phyloP scores from a whole-genome alignment of 2,329 filamentous ascomycete species.

The Cladosporium cucumerinum region DNA sequence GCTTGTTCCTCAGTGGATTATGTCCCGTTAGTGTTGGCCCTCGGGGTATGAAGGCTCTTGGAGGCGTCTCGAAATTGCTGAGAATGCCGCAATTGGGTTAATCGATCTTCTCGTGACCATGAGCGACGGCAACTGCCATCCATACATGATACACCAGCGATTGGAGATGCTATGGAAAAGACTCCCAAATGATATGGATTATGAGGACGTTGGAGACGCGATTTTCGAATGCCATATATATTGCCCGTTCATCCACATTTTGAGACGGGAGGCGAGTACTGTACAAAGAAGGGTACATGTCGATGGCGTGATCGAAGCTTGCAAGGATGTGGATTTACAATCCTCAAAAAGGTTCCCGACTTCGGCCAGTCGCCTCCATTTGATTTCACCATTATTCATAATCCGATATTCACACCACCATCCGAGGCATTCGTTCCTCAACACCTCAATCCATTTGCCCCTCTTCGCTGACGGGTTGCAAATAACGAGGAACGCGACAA shows the following conservation, averaged over 20 bases:
- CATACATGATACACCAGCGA: background rate
- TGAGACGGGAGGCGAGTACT: background rate
- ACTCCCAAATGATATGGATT: accelerated
- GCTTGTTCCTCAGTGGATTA: background rate
- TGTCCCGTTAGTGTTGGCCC: background rate
- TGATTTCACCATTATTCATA: constrained; percentile 12
- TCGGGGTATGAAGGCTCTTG: background rate
- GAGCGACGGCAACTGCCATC: background rate
- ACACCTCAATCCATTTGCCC: background rate
- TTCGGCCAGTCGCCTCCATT: constrained; percentile 14
- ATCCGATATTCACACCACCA: background rate
- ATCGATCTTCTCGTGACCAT: background rate
- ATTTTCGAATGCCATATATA: background rate
- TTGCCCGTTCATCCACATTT: background rate
- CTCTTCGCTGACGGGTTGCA: constrained; percentile 15
- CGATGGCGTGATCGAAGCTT: constrained; percentile 3
- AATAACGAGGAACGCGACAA: background rate
- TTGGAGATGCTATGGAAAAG: background rate
- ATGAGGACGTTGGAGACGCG: background rate
- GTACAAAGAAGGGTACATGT: background rate
- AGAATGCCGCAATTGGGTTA: background rate
- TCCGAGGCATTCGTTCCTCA: constrained; percentile 3
- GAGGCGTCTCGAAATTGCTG: background rate
- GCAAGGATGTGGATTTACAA: constrained; percentile 7
- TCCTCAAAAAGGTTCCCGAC: constrained; percentile 11